A percentile compares a stretch with the other conserved stretches of the same genome.
Conservation (phyloP, 768 basidiomycete genomes). For the Russula compacta region DNA sequence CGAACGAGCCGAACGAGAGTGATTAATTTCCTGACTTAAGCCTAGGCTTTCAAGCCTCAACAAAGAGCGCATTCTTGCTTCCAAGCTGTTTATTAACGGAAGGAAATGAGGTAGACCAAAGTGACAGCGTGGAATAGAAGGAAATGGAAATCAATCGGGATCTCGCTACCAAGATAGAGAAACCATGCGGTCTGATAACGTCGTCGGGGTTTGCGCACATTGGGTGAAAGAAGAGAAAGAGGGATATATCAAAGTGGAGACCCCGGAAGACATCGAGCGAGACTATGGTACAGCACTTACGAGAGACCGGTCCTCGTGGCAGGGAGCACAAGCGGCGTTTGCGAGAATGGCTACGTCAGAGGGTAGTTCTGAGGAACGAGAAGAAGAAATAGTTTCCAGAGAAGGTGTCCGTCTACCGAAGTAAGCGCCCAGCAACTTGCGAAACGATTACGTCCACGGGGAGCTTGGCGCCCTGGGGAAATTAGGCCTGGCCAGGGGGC, state of each 20-base stretch:
- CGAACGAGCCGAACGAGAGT: background rate
- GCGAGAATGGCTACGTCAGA: constrained; percentile 15
- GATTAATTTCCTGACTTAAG: background rate
- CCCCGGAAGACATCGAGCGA: constrained; percentile 1
- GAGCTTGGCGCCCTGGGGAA: constrained; percentile 11
- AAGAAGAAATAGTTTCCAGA: background rate
- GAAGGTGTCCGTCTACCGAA: background rate
- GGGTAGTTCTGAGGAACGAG: constrained; percentile 2
- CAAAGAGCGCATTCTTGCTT: background rate
- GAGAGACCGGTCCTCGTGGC: constrained; percentile 6
- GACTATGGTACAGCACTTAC: constrained; percentile 1
- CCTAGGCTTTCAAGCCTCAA: background rate
- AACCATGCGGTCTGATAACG: background rate
- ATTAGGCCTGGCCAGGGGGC: constrained; percentile 9
- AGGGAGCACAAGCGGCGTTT: constrained; percentile 1
- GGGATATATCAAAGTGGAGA: constrained; percentile 2
- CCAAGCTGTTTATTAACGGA: background rate
- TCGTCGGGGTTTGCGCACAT: constrained; percentile 5
- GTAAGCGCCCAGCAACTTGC: constrained; percentile 6
- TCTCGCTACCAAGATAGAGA: background rate
- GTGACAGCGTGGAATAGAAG: background rate
- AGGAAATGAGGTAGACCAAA: background rate
- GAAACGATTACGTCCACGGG: constrained; percentile 8
- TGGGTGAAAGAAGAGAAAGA: background rate
- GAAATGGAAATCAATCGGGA: background rate